phyloP scores from a whole-genome alignment of 345 rosid species.

The Excoecaria cochinchinensis region DNA sequence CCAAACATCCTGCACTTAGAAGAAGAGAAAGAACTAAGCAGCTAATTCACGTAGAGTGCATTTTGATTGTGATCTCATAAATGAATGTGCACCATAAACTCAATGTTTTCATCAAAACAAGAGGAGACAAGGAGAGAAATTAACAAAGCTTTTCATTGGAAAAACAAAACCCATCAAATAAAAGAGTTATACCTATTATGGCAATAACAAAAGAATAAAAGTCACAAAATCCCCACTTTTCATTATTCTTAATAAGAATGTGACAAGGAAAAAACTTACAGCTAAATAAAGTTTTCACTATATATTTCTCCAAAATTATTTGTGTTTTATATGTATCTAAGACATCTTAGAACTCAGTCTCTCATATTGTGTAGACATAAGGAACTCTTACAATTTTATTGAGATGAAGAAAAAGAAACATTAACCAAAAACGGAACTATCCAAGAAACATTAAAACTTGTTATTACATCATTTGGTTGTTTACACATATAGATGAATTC shows the following conservation, averaged over 20 bases:
- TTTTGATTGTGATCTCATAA: background rate
- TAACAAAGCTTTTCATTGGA: background rate
- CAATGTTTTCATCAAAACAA: background rate
- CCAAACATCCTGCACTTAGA: constrained; percentile 81
- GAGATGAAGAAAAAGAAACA: background rate
- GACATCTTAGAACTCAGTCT: background rate
- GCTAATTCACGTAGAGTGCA: background rate
- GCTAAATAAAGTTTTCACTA: background rate
- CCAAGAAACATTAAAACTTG: background rate
- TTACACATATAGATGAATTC: background rate
- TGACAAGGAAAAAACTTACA: background rate
- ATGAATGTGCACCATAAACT: background rate
- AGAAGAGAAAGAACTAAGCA: constrained; percentile 8
- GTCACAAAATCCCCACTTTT: background rate
- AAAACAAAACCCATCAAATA: background rate
- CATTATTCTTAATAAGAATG: background rate
- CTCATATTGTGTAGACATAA: background rate
- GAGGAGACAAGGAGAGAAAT: background rate
- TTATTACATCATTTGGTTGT: background rate
- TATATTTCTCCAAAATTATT: background rate
- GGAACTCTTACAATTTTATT: background rate
- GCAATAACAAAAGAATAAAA: background rate
- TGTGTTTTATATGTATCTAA: background rate
- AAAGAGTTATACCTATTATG: background rate
- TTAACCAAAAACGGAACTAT: background rate